Evolutionary conservation across 441 rosid species (phyloP).

Genomic region (Gossypium gossypioides): DNA sequence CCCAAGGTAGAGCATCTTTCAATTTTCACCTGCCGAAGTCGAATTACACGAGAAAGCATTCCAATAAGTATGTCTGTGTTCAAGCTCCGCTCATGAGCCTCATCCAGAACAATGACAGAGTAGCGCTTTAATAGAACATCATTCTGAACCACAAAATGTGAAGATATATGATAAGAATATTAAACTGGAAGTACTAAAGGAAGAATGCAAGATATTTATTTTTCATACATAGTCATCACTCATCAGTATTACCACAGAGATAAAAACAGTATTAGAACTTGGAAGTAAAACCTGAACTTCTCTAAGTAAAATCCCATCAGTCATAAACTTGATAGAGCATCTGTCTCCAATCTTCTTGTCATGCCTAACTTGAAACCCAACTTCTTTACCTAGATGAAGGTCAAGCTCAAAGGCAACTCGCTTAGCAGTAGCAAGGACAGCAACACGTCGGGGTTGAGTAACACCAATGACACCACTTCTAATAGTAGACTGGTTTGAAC

Average conservation of each 20-base stretch:
- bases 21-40: conserved; percentile 55
- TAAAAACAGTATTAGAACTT: background rate
- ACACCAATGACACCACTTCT: conserved; percentile 70
- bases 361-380: conserved; percentile 91
- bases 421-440: conserved; percentile 86
- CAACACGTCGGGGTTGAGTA: conserved; percentile 90
- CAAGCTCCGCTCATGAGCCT: conserved; percentile 93
- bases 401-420: conserved; percentile 90
- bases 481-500: conserved; percentile 40
- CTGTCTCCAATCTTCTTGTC: conserved; percentile 70
- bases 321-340: conserved; percentile 84
- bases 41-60: conserved; percentile 72
- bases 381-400: conserved; percentile 67
- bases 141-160: conserved; percentile 33
- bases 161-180: background rate
- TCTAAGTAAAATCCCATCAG: conserved; percentile 85
- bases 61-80: conserved; percentile 96
- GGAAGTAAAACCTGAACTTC: conserved; percentile 65
- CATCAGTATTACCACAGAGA: background rate
- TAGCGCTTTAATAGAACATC: conserved; percentile 67
- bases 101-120: conserved; percentile 80
- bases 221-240: background rate
- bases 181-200: background rate
- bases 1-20: background rate
- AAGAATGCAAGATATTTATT: background rate